phyloP scores from a whole-genome alignment of 179 eudicot species.

The Patellifolia procumbens region DNA sequence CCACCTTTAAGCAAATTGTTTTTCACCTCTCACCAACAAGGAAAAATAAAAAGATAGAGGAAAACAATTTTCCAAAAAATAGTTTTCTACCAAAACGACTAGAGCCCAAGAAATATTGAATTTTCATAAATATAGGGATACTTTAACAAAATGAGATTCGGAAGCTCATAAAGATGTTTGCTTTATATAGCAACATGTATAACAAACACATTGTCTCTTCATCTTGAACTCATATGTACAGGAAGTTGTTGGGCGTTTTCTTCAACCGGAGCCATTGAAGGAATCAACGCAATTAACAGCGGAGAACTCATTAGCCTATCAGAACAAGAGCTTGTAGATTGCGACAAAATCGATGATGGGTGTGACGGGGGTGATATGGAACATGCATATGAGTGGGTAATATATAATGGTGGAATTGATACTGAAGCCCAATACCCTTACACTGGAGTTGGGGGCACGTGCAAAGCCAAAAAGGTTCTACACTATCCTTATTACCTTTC shows the following conservation, averaged over 20 bases:
- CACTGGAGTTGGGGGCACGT: constrained; percentile 31
- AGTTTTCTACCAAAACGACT: too few species aligned
- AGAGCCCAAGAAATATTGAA: too few species aligned
- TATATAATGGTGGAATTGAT: constrained; percentile 36
- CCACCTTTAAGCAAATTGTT: too few species aligned
- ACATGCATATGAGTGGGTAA: constrained; percentile 40
- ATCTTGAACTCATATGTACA: neutral
- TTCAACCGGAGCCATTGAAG: constrained; percentile 30
- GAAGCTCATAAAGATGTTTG: too few species aligned
- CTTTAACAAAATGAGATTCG: too few species aligned
- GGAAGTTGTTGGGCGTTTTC: constrained; percentile 46
- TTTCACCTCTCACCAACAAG: too few species aligned
- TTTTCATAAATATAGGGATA: too few species aligned
- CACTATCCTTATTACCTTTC: neutral
- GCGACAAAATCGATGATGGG: constrained; percentile 25
- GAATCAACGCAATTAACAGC: constrained; percentile 22
- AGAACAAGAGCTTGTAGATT: constrained; percentile 29
- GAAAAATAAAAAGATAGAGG: too few species aligned
- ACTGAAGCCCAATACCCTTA: constrained; percentile 48
- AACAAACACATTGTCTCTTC: too few species aligned
- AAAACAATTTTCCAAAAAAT: too few species aligned
- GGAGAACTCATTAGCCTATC: constrained; percentile 22
- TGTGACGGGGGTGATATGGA: constrained; percentile 52
- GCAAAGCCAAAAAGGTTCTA: constrained; percentile 11
- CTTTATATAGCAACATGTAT: too few species aligned